phyloP scores from a whole-genome alignment of 1,284 basidiomycete genomes.

The Rhodotorula sp. region DNA sequence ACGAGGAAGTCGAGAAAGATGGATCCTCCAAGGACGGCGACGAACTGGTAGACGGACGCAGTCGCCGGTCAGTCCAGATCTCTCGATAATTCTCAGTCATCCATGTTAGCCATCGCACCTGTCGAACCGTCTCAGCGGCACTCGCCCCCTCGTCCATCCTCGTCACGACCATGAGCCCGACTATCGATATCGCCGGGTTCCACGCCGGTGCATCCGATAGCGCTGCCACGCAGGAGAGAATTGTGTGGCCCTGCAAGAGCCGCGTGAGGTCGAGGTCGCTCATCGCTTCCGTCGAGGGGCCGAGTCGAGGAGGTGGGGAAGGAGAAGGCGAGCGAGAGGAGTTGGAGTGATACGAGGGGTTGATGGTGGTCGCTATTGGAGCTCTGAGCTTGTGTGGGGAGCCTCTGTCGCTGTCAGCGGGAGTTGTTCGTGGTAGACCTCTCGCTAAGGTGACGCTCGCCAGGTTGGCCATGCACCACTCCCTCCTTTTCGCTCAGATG shows the following conservation, averaged over 20 bases:
- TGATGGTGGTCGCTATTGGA: neutral
- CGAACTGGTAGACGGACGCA: constrained; percentile 1
- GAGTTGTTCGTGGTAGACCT: no score
- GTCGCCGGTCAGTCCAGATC: neutral
- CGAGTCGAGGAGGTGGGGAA: neutral
- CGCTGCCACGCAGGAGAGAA: constrained; percentile 20
- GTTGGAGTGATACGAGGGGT: neutral
- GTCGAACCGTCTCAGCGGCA: constrained; percentile 8
- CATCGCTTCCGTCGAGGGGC: neutral
- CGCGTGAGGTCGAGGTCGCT: constrained; percentile 7
- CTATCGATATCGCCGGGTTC: constrained; percentile 32
- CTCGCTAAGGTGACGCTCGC: neutral
- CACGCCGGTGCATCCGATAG: constrained; percentile 25
- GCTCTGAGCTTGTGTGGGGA: neutral
- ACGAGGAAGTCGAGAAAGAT: constrained; percentile 27
- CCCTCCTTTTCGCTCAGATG: no score
- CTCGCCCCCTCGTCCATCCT: neutral
- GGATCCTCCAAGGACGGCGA: constrained; percentile 14
- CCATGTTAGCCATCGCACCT: no score
- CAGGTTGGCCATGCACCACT: neutral
- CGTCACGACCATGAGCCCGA: constrained; percentile 27
- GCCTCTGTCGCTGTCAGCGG: no score
- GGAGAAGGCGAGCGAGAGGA: constrained; percentile 14
- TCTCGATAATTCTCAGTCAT: no score
- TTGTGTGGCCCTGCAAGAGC: constrained; percentile 18